Percentiles rank a stretch among this genome's conserved stretches.
Conservation (phyloP, 140 eudicot genomes). For the Ambrosia hybrid region DNA sequence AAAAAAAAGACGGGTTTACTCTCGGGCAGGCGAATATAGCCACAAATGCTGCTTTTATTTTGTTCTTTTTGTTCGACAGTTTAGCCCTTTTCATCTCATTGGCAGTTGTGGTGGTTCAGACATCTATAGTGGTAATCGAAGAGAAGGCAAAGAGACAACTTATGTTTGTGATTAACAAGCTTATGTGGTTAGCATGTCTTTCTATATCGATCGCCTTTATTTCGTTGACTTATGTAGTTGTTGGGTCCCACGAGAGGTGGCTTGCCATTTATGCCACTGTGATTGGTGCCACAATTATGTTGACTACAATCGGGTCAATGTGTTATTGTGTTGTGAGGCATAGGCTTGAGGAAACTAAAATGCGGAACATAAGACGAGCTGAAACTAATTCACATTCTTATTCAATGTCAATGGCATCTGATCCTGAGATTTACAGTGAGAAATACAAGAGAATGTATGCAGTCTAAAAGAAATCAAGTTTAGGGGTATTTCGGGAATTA, state of each 20-base stretch:
- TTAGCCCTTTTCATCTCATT: conserved; percentile 78
- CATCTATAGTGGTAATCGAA: conserved; percentile 92
- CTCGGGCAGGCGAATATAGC: conserved; percentile 89
- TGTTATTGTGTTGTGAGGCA: conserved; percentile 84
- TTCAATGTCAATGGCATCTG: conserved; percentile 77
- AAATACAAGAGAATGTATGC: conserved; percentile 92
- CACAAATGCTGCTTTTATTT: conserved; percentile 52
- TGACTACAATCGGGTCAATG: conserved; percentile 91
- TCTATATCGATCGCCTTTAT: conserved; percentile 84
- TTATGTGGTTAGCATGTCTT: conserved; percentile 95
- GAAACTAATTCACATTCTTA: conserved; percentile 69
- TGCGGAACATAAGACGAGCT: conserved; percentile 61
- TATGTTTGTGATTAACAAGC: conserved; percentile 91
- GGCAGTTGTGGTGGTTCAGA: conserved; percentile 97
- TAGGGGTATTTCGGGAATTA: conserved; percentile 18
- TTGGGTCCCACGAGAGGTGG: conserved; percentile 80
- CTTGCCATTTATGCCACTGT: conserved; percentile 78
- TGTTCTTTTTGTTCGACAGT: conserved; percentile 90
- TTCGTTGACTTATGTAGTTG: conserved; percentile 81
- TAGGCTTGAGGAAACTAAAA: conserved; percentile 79
- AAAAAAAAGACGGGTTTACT: conserved; percentile 31
- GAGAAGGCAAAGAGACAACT: conserved; percentile 86
- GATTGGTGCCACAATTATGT: conserved; percentile 77
- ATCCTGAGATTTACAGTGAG: conserved; percentile 61
- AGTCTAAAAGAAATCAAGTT: conserved; percentile 35